These are phyloP conservation scores for Salix brachista DNA, from an alignment of 345 rosid species.

Conservation along the genomic window DNA sequence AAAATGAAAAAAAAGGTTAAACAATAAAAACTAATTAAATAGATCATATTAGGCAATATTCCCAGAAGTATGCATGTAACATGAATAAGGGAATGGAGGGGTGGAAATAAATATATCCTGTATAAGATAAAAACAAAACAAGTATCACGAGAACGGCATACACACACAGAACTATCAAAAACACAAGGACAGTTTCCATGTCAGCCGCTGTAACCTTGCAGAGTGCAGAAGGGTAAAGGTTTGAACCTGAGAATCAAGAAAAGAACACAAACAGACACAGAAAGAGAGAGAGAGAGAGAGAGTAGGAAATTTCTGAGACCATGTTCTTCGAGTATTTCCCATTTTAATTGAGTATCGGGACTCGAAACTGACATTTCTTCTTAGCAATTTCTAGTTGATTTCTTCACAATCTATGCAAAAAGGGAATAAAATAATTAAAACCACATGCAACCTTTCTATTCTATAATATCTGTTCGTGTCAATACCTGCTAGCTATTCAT, in stretches of 20 bases:
- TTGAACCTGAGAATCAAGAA: conserved; percentile 17
- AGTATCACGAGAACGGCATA: conserved; percentile 52
- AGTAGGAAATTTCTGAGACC: conserved; percentile 21
- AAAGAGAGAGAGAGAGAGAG: background rate
- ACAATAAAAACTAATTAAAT: too few relatives aligned
- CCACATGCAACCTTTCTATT: conserved; percentile 21
- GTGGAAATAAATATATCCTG: conserved; percentile 14
- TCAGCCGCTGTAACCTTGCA: conserved; percentile 48
- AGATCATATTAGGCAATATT: conserved; percentile 6
- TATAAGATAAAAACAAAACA: conserved; percentile 28
- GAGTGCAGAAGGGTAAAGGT: conserved; percentile 18
- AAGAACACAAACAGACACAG: background rate
- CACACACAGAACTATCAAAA: conserved; percentile 15
- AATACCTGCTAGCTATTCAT: background rate
- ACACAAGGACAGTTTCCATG: conserved; percentile 38
- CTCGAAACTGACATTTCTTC: conserved; percentile 32
- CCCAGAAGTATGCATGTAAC: conserved; percentile 27
- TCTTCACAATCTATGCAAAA: background rate
- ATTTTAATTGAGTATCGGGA: conserved; percentile 34
- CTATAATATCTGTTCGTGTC: background rate
- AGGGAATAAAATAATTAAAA: background rate
- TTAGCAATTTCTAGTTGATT: conserved; percentile 9
- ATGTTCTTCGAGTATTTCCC: conserved; percentile 21
- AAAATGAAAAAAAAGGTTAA: too few relatives aligned
- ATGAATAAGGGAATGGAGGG: conserved; percentile 11